A percentile compares a stretch with the other conserved stretches of the same genome.
These are phyloP conservation scores for Fomes fomentarius DNA, from an alignment of 1,284 basidiomycete species.

Conservation along the genomic window DNA sequence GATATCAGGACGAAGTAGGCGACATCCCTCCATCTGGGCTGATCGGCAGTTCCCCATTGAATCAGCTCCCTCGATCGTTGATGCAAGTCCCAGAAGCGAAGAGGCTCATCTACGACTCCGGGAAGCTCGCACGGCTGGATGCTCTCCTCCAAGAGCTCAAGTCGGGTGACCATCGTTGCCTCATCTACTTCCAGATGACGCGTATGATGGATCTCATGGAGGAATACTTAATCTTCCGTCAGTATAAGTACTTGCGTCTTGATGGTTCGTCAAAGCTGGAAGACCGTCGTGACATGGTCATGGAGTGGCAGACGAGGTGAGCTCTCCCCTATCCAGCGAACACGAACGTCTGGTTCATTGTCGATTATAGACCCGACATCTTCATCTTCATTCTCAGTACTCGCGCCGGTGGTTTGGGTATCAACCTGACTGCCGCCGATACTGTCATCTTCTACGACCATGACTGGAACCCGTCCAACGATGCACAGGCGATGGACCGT, in stretches of 20 bases:
- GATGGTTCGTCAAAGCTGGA: conserved; percentile 97
- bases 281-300: conserved; percentile 98
- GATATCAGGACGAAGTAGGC: conserved; percentile 59
- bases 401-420: conserved; percentile 95
- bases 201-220: conserved; percentile 99
- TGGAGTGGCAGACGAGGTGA: conserved; percentile 98
- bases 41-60: conserved; percentile 63
- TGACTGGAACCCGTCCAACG: conserved; percentile 99
- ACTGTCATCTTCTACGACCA: conserved; percentile 99
- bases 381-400: conserved; percentile 97
- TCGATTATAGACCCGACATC: conserved; percentile 76
- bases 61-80: conserved; percentile 82
- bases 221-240: conserved; percentile 96
- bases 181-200: conserved; percentile 99
- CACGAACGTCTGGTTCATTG: background rate
- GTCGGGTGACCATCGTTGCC: conserved; percentile 89
- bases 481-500: conserved; percentile 99
- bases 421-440: conserved; percentile 97
- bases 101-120: conserved; percentile 95
- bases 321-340: conserved; percentile 27
- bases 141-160: conserved; percentile 90
- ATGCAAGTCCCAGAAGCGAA: conserved; percentile 97
- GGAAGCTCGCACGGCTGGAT: conserved; percentile 93
- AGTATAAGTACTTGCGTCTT: conserved; percentile 96
- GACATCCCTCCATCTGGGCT: conserved; percentile 74